phyloP scores from a whole-genome alignment of 1,284 basidiomycete genomes.

The Trichosporon asahii region DNA sequence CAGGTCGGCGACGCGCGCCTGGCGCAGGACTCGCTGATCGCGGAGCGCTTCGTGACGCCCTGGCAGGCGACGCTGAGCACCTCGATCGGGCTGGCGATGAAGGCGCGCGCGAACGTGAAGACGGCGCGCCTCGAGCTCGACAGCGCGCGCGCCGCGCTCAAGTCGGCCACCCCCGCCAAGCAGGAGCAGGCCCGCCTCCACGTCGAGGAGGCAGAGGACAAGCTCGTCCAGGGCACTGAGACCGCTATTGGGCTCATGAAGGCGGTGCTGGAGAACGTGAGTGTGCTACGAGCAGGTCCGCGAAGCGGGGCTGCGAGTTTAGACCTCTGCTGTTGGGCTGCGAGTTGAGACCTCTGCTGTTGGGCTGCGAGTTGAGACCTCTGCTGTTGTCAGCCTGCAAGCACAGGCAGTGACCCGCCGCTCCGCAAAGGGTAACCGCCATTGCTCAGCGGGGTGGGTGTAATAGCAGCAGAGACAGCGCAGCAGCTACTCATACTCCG shows the following conservation, averaged over 20 bases:
- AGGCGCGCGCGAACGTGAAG: conserved; percentile 82
- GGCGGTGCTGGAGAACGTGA: conserved; percentile 88
- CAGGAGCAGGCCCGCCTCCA: conserved; percentile 81
- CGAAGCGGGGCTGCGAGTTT: too few species aligned
- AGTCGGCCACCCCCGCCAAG: conserved; percentile 66
- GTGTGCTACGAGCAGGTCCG: conserved; percentile 45
- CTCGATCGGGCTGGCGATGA: conserved; percentile 79
- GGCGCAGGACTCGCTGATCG: conserved; percentile 74
- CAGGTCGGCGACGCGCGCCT: conserved; percentile 76
- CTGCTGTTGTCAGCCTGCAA: not conserved
- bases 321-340: too few species aligned
- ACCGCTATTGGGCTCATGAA: conserved; percentile 98
- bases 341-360: not conserved
- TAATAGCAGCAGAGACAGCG: too few species aligned
- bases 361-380: not conserved
- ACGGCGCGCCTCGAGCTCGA: conserved; percentile 74
- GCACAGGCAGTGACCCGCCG: too few species aligned
- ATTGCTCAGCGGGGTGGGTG: too few species aligned
- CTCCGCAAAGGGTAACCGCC: too few species aligned
- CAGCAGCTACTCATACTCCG: too few species aligned
- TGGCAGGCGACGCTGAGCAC: conserved; percentile 84
- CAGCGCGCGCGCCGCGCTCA: conserved; percentile 64
- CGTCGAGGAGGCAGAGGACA: conserved; percentile 93
- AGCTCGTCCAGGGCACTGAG: conserved; percentile 94
- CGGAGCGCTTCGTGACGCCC: conserved; percentile 74